Evolutionary conservation across 2,329 filamentous ascomycete genomes (phyloP).

Genomic region (Huntiella moniliformis): DNA sequence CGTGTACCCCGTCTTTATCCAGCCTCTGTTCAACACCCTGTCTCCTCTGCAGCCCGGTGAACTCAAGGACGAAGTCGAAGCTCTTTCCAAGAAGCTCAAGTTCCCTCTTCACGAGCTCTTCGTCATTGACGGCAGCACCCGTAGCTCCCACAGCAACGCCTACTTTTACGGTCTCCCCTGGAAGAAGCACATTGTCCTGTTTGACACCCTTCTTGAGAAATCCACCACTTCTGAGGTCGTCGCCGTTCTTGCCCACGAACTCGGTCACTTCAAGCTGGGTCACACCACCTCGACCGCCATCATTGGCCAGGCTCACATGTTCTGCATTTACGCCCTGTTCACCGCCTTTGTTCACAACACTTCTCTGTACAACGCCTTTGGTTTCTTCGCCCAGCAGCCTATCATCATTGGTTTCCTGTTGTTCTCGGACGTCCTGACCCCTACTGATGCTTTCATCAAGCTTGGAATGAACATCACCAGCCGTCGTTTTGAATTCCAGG

Average conservation of each 20-base stretch:
- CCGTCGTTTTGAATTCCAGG: slow-evolving; percentile 88
- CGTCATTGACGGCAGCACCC: slow-evolving; percentile 83
- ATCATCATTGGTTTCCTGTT: slow-evolving; percentile 96
- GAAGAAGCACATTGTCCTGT: slow-evolving; percentile 99
- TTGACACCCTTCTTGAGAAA: slow-evolving; percentile 94
- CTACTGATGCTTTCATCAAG: slow-evolving; percentile 89
- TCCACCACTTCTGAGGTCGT: slow-evolving; percentile 82
- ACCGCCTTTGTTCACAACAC: slow-evolving; percentile 93
- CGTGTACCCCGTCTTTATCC: slow-evolving; percentile 83
- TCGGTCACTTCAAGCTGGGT: slow-evolving; percentile 91
- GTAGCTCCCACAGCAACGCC: slow-evolving; percentile 72
- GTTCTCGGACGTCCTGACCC: slow-evolving; percentile 89
- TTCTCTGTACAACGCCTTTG: slow-evolving; percentile 79
- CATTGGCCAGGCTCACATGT: slow-evolving; percentile 54
- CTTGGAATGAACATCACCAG: slow-evolving; percentile 91
- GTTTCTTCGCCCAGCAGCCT: slow-evolving; percentile 64
- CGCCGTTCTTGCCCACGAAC: slow-evolving; percentile 83
- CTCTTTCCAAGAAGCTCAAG: slow-evolving; percentile 60
- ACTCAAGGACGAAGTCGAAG: slow-evolving; percentile 76
- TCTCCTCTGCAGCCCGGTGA: slow-evolving; percentile 74
- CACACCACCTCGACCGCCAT: slow-evolving; percentile 44
- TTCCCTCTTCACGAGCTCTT: slow-evolving; percentile 88
- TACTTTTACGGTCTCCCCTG: slow-evolving; percentile 96
- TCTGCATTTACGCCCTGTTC: slow-evolving; percentile 94
- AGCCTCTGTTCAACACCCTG: slow-evolving; percentile 95